Base-by-base conservation (phyloP, 2,329 filamentous ascomycete species). In the Setomelanomma holmii region DNA sequence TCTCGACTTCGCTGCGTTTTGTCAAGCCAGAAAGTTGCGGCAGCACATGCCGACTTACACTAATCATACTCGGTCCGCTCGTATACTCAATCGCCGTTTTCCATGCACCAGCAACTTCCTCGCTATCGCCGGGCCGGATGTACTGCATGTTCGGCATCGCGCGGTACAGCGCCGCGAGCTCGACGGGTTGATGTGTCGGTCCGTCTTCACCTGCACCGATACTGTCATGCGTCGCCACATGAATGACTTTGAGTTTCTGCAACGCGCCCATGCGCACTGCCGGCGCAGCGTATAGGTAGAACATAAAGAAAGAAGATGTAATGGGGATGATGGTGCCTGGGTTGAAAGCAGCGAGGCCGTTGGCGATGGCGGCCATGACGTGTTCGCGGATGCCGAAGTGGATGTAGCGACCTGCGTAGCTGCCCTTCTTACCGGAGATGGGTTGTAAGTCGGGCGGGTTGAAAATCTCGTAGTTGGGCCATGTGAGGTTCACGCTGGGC, bases 141-240 rank as follows among this genome's bases (percentile, higher is more conserved):
- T 86, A 86, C 1, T 81, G 71, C 1, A 87, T 58, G 55, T 86
- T 85, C 0, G 84, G 85, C 84, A 87, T 87, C 6, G 84, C 80
- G 2, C 85, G 80, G 67, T 84, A 87, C 2, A 87, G 72, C 0
- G 79, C 68, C 5, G 80, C 79, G 0, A 87, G 75, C 24, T 80
- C 84, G 19, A 87, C 79, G 1, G 85, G 84, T 64, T 87, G 85
- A 56, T 87, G 85, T 0, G 85, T 87, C 0, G 84, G 85, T 0
- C 84, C 85, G 53, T 87, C 80, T 59, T 86, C 80, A 1, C 85
- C 49, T 4, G 33, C 30, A 17, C 38, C 46, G 41, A 86, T 82
- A 6, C 77, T 80, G 67, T 86, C 84, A 67, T 87, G 85, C 0
- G 85, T 87, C 1, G 84, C 85, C 24, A 82, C 76, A 63, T 87